Base-by-base conservation (phyloP, 1,284 basidiomycete species). In the Leccinum olivaceoglutinosum region DNA sequence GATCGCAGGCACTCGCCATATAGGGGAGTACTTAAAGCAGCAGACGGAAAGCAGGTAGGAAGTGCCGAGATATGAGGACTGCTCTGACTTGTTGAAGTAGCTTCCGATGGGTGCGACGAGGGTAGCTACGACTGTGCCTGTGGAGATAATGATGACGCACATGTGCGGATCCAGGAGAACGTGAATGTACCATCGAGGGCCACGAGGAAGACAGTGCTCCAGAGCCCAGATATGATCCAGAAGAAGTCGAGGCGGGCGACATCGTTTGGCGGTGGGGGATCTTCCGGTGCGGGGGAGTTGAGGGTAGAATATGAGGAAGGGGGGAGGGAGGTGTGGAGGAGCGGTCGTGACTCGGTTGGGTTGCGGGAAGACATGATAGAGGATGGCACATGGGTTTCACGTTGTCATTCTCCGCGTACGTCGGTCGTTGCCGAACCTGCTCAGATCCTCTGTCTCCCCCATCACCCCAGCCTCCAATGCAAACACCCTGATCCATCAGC, bases 1-100 rank as follows among this genome's bases (percentile, higher is more conserved):
- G 60, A 67, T 68, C 62, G 65, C 56, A 64, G 66, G 61, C 32
- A 76, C 83, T 69, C 66, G 88, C 90, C 92, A 79, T 94, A 95
- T 68, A 95, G 79, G 63, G 93, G 93, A 18, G 92, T n/a, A n/a
- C n/a, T n/a, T 94, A 73, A 95, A 94, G 77, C 92, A 94, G 74
- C 91, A 96, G 58, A 95, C 88, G 51, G 91, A 93, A 58, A 96
- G 80, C 66, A 96, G 80, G 77, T 94, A 94, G 4, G 92, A 86
- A 10, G 93, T 93, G 34, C 92, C 93, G 62, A 96, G 87, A 78
- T 95, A 95, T 3, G 90, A 91, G 2, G 92, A 85, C 67, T 90
- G 86, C 77, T 90, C 83, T 68, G 89, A 83, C 78, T 92, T 83
- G 76, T 86, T 81, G 76, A 92, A 92, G 72, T 89, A 82, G 70